Evolutionary conservation across 805 yeast species (phyloP).

Genomic region (Danielia oregonensis): DNA sequence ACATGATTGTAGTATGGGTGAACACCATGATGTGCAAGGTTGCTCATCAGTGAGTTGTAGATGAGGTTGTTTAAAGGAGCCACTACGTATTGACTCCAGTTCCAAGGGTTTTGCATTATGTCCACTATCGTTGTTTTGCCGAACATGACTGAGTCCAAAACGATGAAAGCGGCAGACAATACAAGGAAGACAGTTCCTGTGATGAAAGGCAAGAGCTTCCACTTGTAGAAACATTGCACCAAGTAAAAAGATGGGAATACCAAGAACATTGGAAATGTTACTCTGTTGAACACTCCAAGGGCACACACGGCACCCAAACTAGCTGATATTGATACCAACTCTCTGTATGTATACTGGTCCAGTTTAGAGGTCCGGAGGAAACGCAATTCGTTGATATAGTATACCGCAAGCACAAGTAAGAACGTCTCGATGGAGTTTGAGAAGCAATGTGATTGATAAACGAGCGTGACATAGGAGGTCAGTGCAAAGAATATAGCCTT

Average conservation of each 20-base stretch:
- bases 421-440: constrained; percentile 82
- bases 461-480: constrained; percentile 67
- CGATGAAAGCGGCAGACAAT: constrained; percentile 36
- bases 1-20: constrained; percentile 78
- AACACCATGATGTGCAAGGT: constrained; percentile 75
- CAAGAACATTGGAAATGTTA: constrained; percentile 77
- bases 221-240: constrained; percentile 36
- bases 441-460: constrained; percentile 81
- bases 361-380: constrained; percentile 7
- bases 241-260: constrained; percentile 55
- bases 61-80: constrained; percentile 75
- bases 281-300: constrained; percentile 78
- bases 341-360: constrained; percentile 7
- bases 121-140: constrained; percentile 5
- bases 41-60: constrained; percentile 60
- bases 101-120: constrained; percentile 10
- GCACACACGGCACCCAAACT: constrained; percentile 34
- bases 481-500: constrained; percentile 47
- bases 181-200: constrained; percentile 26
- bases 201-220: constrained; percentile 31
- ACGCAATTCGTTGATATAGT: constrained; percentile 44
- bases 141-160: constrained; percentile 53
- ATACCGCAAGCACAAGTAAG: constrained; percentile 48
- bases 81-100: constrained; percentile 38
- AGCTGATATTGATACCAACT: constrained; percentile 37